Evolutionary conservation across 2,329 filamentous ascomycete species (phyloP), one percentile per base, ranked within the genome.

Genomic region (Daldinia eschscholtzii): DNA sequence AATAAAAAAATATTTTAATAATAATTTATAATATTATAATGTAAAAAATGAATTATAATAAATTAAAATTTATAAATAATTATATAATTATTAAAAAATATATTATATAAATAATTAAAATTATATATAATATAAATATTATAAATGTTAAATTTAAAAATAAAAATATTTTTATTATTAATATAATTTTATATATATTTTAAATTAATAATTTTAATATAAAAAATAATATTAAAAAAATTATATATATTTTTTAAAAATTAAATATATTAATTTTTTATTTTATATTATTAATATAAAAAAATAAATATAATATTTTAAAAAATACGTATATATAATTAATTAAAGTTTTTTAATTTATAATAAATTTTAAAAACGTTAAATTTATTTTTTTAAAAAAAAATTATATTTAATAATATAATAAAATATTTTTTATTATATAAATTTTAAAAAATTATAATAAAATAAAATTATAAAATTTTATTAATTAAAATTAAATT

Each of bases 181-280:
- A 41, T 41, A 41, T 41, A 41, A 41, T n/a, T n/a, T 41, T 41
- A n/a, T 41, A 41, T 41, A 41, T n/a, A 18, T n/a, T 41, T n/a
- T 41, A 41, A 18, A 6, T 41, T 41, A 41, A 18, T 41, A 41
- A 41, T 41, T 41, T 41, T n/a, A 41, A 18, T 41, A 41, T 41
- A 41, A 18, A 41, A 41, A 18, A 41, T 41, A 41, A 41, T 41
- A 41, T 41, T 41, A 41, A 41, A 41, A 41, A 41, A 41, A 41
- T 41, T 41, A 41, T 41, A n/a, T 41, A 41, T 41, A 41, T 41
- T 41, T 41, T 41, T 41, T n/a, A 41, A 41, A n/a, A 41, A 18
- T 41, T 41, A 41, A 41, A 41, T 41, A 41, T 41, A 41, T 41
- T 41, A 41, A 41, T 41, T 41, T 41, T 41, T n/a, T 41, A 41